A percentile compares a stretch with the other conserved stretches of the same genome.
Conservation (phyloP, 805 yeast genomes). For the Saccharomycopsis sp. region DNA sequence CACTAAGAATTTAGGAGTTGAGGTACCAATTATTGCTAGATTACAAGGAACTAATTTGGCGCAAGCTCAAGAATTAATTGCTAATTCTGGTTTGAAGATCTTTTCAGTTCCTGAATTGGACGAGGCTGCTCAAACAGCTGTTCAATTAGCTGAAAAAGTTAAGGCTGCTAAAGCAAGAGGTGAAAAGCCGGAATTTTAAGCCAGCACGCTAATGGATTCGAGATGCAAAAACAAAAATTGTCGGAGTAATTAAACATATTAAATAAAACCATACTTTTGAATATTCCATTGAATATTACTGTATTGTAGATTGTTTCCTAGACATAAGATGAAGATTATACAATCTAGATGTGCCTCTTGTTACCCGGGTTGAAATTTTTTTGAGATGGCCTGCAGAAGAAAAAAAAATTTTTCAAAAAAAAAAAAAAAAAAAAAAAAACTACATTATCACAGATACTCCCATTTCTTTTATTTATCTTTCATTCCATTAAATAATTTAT, state of each 20-base stretch:
- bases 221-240: not conserved
- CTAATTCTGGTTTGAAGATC: slow-evolving; percentile 86
- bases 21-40: slow-evolving; percentile 95
- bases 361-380: no score
- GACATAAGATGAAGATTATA: no score
- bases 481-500: no score
- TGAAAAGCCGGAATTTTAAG: no score
- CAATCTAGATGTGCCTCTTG: no score
- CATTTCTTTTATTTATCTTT: no score
- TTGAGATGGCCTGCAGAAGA: no score
- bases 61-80: slow-evolving; percentile 79
- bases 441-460: not conserved
- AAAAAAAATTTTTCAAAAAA: not conserved
- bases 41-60: slow-evolving; percentile 96
- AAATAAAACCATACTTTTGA: not conserved
- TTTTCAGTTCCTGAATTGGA: slow-evolving; percentile 89
- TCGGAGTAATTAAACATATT: not conserved
- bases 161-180: slow-evolving; percentile 40
- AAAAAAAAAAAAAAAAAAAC: not conserved
- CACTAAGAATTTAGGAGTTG: slow-evolving; percentile 82
- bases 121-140: slow-evolving; percentile 95
- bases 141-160: slow-evolving; percentile 46
- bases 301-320: no score
- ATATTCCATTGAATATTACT: no score
- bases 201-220: no score